phyloP scores from a whole-genome alignment of 306 rosid species.

The Rosa chinensis region DNA sequence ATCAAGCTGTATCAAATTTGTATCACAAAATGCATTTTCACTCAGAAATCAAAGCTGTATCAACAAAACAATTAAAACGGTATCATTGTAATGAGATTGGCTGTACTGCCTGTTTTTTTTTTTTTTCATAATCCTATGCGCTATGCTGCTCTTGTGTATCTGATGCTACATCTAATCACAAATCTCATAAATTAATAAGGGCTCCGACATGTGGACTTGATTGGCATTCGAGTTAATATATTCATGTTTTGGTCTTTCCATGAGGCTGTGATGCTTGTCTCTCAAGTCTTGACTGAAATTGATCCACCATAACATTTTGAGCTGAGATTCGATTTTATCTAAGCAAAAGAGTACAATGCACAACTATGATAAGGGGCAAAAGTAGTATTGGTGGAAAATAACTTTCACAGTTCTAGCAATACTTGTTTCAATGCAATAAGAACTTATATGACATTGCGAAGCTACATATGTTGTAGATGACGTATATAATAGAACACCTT shows the following conservation, averaged over 20 bases:
- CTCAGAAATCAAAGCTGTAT: too few species aligned
- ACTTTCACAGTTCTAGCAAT: not conserved
- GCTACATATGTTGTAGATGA: not conserved
- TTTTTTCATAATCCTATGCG: too few species aligned
- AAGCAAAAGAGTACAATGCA: not conserved
- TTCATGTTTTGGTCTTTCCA: not conserved
- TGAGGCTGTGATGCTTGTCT: not conserved
- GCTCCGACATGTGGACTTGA: too few species aligned
- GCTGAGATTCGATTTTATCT: slow-evolving; percentile 5
- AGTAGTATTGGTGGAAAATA: not conserved
- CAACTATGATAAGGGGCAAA: not conserved
- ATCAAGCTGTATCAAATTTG: too few species aligned
- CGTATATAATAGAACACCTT: not conserved
- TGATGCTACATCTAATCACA: too few species aligned
- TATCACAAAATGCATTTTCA: too few species aligned
- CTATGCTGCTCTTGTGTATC: too few species aligned
- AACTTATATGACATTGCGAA: not conserved
- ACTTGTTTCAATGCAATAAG: not conserved
- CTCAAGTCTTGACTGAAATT: slow-evolving; percentile 4
- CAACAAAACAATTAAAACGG: too few species aligned
- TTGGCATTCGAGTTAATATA: too few species aligned
- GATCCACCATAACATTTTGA: not conserved
- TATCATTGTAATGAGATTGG: too few species aligned
- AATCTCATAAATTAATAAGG: too few species aligned
- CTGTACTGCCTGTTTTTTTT: too few species aligned